Evolutionary conservation across 2,329 filamentous ascomycete genomes (phyloP).

Genomic region (Tolypocladium ophioglossoides): DNA sequence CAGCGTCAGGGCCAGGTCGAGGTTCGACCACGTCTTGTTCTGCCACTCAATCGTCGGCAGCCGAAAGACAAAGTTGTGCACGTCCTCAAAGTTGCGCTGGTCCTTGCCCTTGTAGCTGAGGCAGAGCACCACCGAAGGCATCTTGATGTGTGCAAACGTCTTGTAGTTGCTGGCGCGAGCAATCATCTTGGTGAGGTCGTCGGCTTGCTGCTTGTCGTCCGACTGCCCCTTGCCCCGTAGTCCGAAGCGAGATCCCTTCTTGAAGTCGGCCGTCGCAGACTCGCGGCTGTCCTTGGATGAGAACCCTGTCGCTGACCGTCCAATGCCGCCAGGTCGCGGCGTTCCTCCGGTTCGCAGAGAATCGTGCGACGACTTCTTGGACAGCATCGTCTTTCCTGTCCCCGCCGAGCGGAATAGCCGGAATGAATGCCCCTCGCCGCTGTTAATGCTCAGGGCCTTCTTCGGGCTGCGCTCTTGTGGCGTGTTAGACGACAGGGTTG

Average conservation of each 20-base stretch:
- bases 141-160: constrained; percentile 91
- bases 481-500: constrained; percentile 59
- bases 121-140: constrained; percentile 90
- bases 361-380: constrained; percentile 46
- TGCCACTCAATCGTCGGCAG: constrained; percentile 90
- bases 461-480: constrained; percentile 23
- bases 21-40: constrained; percentile 98
- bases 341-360: constrained; percentile 35
- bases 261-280: constrained; percentile 27
- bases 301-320: constrained; percentile 34
- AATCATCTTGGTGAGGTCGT: constrained; percentile 96
- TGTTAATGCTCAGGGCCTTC: constrained; percentile 39
- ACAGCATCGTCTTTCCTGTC: constrained; percentile 28
- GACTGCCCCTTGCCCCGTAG: constrained; percentile 46
- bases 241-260: constrained; percentile 44
- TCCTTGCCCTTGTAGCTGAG: constrained; percentile 94
- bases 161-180: constrained; percentile 91
- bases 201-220: constrained; percentile 57
- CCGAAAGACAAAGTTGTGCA: constrained; percentile 95
- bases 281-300: constrained; percentile 27
- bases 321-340: constrained; percentile 30
- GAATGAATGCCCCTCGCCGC: constrained; percentile 38
- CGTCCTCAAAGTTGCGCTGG: constrained; percentile 89
- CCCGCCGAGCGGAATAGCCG: constrained; percentile 37
- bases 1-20: constrained; percentile 82